phyloP scores from a whole-genome alignment of 2,329 filamentous ascomycete genomes.

The Magnaporthiopsis incrustans region DNA sequence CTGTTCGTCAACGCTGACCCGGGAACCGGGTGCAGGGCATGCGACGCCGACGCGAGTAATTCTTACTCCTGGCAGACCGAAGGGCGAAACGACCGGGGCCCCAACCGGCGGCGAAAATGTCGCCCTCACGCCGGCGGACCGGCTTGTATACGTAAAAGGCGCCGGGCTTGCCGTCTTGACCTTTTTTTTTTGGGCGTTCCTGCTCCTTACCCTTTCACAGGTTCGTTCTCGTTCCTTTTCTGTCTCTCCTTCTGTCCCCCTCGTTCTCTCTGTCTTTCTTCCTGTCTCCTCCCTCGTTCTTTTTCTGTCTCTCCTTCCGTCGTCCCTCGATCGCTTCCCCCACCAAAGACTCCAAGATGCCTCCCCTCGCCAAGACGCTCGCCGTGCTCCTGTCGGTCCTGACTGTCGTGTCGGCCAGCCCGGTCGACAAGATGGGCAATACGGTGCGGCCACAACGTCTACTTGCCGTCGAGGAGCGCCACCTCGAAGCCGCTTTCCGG shows the following conservation, averaged over 20 bases:
- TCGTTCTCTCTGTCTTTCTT: no score
- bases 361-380: slow-evolving; percentile 9
- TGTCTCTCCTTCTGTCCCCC: not conserved
- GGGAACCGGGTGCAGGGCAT: no score
- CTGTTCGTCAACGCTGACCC: no score
- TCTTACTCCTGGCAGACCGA: no score
- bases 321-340: no score
- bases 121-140: no score
- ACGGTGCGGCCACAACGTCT: slow-evolving; percentile 18
- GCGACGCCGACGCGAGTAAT: no score
- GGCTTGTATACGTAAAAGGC: no score
- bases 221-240: not conserved
- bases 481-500: slow-evolving; percentile 20
- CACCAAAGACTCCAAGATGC: slow-evolving; percentile 7
- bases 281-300: not conserved
- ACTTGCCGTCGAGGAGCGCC: slow-evolving; percentile 21
- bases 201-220: not conserved
- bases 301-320: not conserved
- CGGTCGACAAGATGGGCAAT: not conserved
- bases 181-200: not conserved
- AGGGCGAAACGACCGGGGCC: no score
- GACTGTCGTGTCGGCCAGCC: slow-evolving; percentile 8
- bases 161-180: no score
- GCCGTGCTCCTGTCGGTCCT: slow-evolving; percentile 8
- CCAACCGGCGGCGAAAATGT: no score